Conservation (phyloP, 1,284 basidiomycete genomes). For the Heliocybe sulcata region DNA sequence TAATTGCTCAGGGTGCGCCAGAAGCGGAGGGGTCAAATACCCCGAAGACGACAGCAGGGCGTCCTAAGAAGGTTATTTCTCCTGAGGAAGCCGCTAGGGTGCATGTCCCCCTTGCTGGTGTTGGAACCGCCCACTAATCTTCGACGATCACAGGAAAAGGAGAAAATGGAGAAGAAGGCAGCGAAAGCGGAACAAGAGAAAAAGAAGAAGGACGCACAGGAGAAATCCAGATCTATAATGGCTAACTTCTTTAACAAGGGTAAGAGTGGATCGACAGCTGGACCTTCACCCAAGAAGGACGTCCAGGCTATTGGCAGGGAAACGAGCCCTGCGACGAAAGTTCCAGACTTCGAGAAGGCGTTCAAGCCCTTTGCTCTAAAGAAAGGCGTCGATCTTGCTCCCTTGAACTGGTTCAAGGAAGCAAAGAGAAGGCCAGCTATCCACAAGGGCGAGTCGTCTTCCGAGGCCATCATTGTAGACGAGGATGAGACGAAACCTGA, state of each 20-base stretch:
- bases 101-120: constrained; percentile 5
- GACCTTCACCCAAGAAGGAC: constrained; percentile 8
- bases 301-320: constrained; percentile 20
- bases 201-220: constrained; percentile 60
- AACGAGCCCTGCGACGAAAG: constrained; percentile 24
- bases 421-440: constrained; percentile 14
- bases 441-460: constrained; percentile 19
- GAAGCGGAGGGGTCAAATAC: background rate
- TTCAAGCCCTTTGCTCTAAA: constrained; percentile 77
- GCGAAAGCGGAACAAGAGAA: constrained; percentile 62
- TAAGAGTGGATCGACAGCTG: too few relatives aligned
- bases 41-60: constrained; percentile 18
- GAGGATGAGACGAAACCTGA: constrained; percentile 27
- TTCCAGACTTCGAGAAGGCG: constrained; percentile 61
- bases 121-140: too few relatives aligned
- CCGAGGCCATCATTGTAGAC: constrained; percentile 49
- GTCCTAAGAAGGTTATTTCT: constrained; percentile 45
- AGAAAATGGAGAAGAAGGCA: constrained; percentile 54
- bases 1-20: background rate
- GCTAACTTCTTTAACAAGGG: constrained; percentile 54
- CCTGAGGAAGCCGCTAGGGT: constrained; percentile 60
- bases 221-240: constrained; percentile 69
- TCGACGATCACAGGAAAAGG: constrained; percentile 47
- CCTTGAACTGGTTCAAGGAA: constrained; percentile 58
- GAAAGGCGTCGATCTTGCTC: constrained; percentile 64